Conservation (phyloP, 1,284 basidiomycete genomes). For the Leccinum subrobustum region DNA sequence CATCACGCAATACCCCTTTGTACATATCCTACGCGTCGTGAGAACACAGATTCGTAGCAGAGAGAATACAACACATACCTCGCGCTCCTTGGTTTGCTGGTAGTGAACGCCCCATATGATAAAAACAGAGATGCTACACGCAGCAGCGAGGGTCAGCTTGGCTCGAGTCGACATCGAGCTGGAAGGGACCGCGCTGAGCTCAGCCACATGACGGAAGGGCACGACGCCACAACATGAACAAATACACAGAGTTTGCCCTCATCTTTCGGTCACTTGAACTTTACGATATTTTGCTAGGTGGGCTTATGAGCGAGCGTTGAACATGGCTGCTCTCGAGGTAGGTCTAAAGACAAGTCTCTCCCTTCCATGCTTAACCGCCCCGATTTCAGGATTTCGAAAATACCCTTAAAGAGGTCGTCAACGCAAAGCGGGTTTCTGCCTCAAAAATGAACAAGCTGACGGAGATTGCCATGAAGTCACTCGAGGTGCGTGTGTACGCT, state of each 20-base stretch:
- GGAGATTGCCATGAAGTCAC: slow-evolving; percentile 68
- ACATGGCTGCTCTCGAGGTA: slow-evolving; percentile 30
- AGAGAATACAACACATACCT: slow-evolving; percentile 47
- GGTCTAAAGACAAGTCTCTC: background rate
- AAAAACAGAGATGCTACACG: slow-evolving; percentile 63
- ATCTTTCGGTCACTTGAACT: background rate
- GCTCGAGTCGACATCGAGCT: slow-evolving; percentile 68
- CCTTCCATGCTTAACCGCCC: slow-evolving; percentile 3
- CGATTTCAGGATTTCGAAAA: slow-evolving; percentile 69
- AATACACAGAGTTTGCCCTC: slow-evolving; percentile 18
- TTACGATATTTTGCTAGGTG: slow-evolving; percentile 5
- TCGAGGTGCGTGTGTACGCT: slow-evolving; percentile 57
- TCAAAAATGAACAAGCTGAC: slow-evolving; percentile 79
- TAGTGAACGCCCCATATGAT: slow-evolving; percentile 93
- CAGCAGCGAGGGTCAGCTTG: slow-evolving; percentile 73
- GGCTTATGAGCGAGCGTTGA: slow-evolving; percentile 22
- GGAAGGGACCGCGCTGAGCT: background rate
- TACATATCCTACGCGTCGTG: slow-evolving; percentile 76
- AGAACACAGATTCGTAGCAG: slow-evolving; percentile 8
- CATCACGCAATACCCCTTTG: slow-evolving; percentile 84
- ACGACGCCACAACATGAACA: slow-evolving; percentile 28
- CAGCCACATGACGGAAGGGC: slow-evolving; percentile 18
- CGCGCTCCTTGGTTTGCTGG: slow-evolving; percentile 83
- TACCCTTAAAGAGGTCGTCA: slow-evolving; percentile 75
- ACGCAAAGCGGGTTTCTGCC: slow-evolving; percentile 77